Evolutionary conservation across 192 early-diverging fungal species (phyloP), one percentile per base, ranked within the genome.

Genomic region (Mortierella antarctica): DNA sequence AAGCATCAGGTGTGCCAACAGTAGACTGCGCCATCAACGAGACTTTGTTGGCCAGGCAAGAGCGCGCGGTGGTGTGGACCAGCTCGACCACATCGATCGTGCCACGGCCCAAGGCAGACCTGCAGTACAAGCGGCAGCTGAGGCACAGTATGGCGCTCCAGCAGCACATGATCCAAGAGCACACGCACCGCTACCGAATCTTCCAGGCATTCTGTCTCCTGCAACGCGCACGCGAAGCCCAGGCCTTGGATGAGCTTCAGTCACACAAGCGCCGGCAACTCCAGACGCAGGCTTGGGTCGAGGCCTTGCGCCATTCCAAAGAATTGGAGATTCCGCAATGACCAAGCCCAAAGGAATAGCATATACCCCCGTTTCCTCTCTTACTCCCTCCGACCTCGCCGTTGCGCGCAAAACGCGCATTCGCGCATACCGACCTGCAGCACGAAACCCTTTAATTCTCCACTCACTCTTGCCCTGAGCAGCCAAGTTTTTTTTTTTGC

Each of bases 271-370:
- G 54, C 14, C 64, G 54, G 23, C 67, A 78, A 5, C 67, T 70
- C 50, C 74, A 78, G 57, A 78, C 74, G 39, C 57, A 65, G 8
- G 74, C 74, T 6, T 78, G 74, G 74, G 74, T 78, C 41, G 59
- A 70, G 21, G 56, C 74, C 20, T 31, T 78, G 5, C 68, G 67
- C 20, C 53, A 70, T 20, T 69, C 74, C 47, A 57, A 69, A 15
- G 62, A 78, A 45, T 50, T 78, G 6, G 74, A 78, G 56, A 49
- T 70, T 49, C 74, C 74, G 5, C 74, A 78, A 49, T 78, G 61
- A 41, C 18, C 17, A 57, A 50, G 11, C 49, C 49, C 49, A 50
- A 50, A 50, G 49, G 49, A 50, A 14, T 17, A 11, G 49, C 12
- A 50, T 50, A 17, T 50, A 14, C 17, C 17, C 49, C 17, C 46